Base-by-base conservation (phyloP, 2,329 filamentous ascomycete genomes). In the Triangularia setosa region DNA sequence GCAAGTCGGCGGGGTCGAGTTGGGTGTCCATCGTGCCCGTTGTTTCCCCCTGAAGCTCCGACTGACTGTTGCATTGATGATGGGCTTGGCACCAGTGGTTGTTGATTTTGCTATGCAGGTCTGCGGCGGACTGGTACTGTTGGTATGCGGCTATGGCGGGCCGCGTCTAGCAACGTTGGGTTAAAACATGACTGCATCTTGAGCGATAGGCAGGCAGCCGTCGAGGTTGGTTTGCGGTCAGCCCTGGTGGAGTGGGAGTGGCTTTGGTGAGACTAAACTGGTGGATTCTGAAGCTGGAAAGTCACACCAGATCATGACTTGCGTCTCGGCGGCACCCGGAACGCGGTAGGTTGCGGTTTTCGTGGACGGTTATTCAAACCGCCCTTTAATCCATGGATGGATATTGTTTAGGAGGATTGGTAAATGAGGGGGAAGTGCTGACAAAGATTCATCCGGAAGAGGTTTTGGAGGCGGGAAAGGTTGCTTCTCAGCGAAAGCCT, bases 111-210 rank as follows among this genome's bases (percentile, higher is more conserved):
- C 2, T 44, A 40, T 58, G 56, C 56, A 40, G 21, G 28, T 40
- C 28, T 23, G 56, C 56, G 56, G 56, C 56, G 28, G 18, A 18
- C 23, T 35, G 18, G 9, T 5, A 35, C 18, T 24, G 30, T 58
- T 35, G 18, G 28, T 18, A 55, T 40, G 56, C 56, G 56, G 56
- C 56, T 58, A 40, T 40, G 30, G 56, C 56, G 56, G 56, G 55
- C 55, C 14, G 55, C 40, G 40, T 48, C 40, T 48, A 48, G 40
- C 40, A 48, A 21, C 40, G 40, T 48, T 48, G 40, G 40, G 40
- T 48, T 48, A 21, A 48, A 21, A 48, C 40, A 48, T 48, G n/a
- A 48, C 40, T 48, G 40, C 40, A 48, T 23, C 8, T 48, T 48
- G 40, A n/a, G 40, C 40, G 18, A 48, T 48, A 48, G 40, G 40